Evolutionary conservation across 441 rosid species (phyloP), one percentile per base, ranked within the genome.

Genomic region (Macaranga tanarius): DNA sequence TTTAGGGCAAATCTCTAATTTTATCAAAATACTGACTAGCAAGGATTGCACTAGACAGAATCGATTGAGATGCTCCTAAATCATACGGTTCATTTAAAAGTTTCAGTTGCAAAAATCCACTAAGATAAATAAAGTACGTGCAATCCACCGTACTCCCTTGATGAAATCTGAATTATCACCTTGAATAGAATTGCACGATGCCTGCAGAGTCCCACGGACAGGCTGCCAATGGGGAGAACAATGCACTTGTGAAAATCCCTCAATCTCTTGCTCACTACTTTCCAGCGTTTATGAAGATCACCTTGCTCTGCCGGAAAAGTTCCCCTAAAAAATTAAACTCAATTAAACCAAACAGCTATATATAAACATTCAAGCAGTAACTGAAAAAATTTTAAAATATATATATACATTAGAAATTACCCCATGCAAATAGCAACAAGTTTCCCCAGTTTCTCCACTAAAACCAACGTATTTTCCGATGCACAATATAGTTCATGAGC

Each of bases 171-270:
- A 34, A 19, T 20, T 54, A 9, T 80, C 76, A 91, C 97, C 97
- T 95, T 95, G 82, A 95, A 95, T 25, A 95, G 76, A 79, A 95
- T 88, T 62, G 99, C 97, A 20, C 99, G 97, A 74, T 95, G 99
- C 73, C 99, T 79, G 80, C 99, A 95, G 28, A 92, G 95, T 55
- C 99, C 99, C 80, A 70, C 79, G 19, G 97, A 85, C 57, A 95
- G 70, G 86, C 92, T 86, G 69, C 99, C 97, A 34, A 95, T 86
- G 40, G 99, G 99, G 23, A 95, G 81, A 62, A 95, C 91, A 62
- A 92, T 85, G 77, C 97, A 92, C 76, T 88, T 92, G 38, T 80
- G 86, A 65, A 77, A 82, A 26, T 90, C 84, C 88, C 76, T 89
- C 83, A 90, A 83, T 79, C 90, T 87, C 81, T 71, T 81, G 88